These are phyloP conservation scores for Rhynchosporium secalis DNA, from an alignment of 2,329 filamentous ascomycete genomes.

Conservation along the genomic window DNA sequence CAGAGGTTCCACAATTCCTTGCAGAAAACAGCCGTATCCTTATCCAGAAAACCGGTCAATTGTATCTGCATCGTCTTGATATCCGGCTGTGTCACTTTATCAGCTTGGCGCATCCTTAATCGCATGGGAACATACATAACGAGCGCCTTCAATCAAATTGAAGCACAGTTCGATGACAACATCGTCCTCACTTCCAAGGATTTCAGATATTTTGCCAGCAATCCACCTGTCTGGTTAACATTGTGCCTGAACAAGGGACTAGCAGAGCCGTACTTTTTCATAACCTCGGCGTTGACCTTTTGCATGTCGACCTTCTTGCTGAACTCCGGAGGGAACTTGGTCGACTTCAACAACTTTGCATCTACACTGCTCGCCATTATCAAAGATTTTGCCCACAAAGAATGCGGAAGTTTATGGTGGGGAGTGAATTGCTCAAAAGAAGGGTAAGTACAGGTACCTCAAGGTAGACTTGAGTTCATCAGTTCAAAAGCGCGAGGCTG, in stretches of 20 bases:
- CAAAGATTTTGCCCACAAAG: constrained; percentile 18
- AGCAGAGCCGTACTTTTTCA: constrained; percentile 74
- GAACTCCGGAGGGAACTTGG: constrained; percentile 92
- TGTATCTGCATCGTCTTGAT: constrained; percentile 95
- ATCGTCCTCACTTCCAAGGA: constrained; percentile 91
- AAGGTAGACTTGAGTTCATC: background rate
- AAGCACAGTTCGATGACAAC: constrained; percentile 87
- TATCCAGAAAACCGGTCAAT: constrained; percentile 91
- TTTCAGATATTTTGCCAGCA: constrained; percentile 79
- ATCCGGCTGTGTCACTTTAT: constrained; percentile 66
- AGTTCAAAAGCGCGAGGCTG: constrained; percentile 23
- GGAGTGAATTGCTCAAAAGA: background rate
- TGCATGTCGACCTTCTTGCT: constrained; percentile 94
- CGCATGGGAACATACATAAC: constrained; percentile 61
- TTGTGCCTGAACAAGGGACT: constrained; percentile 11
- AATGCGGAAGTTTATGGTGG: constrained; percentile 1
- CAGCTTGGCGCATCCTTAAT: constrained; percentile 27
- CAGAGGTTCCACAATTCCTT: constrained; percentile 92
- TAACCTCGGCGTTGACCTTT: constrained; percentile 95
- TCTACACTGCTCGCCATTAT: constrained; percentile 82
- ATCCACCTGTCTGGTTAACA: constrained; percentile 72
- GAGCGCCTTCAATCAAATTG: constrained; percentile 68
- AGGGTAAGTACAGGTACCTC: background rate
- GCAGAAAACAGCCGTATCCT: constrained; percentile 85
- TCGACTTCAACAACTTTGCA: constrained; percentile 84